Conservation (phyloP, 2,329 filamentous ascomycete species). For the Aureobasidium lini region DNA sequence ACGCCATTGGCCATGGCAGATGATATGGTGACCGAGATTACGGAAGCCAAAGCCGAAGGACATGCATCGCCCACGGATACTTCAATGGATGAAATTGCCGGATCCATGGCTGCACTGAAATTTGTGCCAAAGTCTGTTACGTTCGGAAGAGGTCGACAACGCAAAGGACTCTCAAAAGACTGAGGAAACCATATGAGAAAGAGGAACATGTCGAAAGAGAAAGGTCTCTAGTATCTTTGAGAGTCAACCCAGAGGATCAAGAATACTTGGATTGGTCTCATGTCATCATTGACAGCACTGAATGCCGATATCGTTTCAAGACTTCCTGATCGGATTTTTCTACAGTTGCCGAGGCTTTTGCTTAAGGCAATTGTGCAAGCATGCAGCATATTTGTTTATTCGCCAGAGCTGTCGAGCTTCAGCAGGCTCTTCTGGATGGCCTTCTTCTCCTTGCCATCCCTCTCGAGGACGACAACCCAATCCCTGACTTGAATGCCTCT, state of each 20-base stretch:
- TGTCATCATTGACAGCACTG: neutral
- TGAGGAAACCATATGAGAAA: constrained; percentile 20
- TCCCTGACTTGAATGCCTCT: constrained; percentile 78
- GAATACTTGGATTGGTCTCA: neutral
- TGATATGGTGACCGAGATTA: neutral
- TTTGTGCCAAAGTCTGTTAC: constrained; percentile 62
- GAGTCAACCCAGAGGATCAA: neutral
- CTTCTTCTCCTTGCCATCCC: constrained; percentile 61
- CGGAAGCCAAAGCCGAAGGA: neutral
- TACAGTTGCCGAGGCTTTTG: neutral
- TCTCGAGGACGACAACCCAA: constrained; percentile 69
- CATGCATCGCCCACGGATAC: neutral
- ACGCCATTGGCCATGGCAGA: neutral
- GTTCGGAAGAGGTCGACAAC: constrained; percentile 53
- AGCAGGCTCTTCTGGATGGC: constrained; percentile 50
- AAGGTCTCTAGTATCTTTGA: neutral
- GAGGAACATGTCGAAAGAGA: neutral
- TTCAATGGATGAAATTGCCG: constrained; percentile 52
- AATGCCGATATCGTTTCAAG: neutral
- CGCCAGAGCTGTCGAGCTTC: constrained; percentile 12
- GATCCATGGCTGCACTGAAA: constrained; percentile 62
- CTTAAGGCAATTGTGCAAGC: neutral
- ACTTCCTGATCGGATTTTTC: neutral
- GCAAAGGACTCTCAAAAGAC: constrained; percentile 46
- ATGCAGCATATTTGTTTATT: neutral